Base-by-base conservation (phyloP, 208 protist species). In the Sergeia podlipaevii region DNA sequence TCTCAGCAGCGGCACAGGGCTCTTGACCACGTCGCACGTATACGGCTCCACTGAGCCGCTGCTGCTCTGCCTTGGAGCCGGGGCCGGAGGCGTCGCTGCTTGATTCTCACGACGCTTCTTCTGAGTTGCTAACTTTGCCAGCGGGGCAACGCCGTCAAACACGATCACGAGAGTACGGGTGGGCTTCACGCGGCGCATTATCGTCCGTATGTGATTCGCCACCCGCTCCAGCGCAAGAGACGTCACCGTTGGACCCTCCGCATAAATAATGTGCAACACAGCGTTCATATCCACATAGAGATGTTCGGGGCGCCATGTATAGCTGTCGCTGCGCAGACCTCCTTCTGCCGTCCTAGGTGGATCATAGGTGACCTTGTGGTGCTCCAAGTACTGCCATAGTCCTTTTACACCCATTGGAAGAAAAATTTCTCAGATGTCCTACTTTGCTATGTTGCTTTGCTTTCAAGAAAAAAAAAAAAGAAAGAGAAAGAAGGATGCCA, bases 201-300 rank as follows among this genome's bases (percentile, higher is more conserved):
- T 29, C 23, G 62, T 30, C 24, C 65, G 44, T 11, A 95, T 43
- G 28, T 62, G 47, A 10, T 20, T 46, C 2, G 60, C 29, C 20
- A 87, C 59, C 21, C 62, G 60, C 13, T 54, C 23, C 30, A 91
- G 68, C 24, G 72, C 73, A 23, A 66, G 58, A 4, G 42, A 42
- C 0, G 71, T 78, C 13, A 42, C 76, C 7, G 77, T 65, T 15
- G 23, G 38, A 8, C 39, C 43, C 10, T 46, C 15, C 8, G 28
- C 15, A 60, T 85, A 86, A 21, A 63, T 45, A 15, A 43, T 43
- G 65, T 95, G 88, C 27, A 95, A 21, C 17, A 95, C 33, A 7
- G 65, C 49, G 51, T 95, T 95, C 88, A 95, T 95, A 57, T 95
- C 88, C 10, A 95, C 24, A 11, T 91, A 48, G 21, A 95, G 62